Evolutionary conservation across 2,329 filamentous ascomycete genomes (phyloP).

Genomic region (Ophiocordyceps camponoti-leonardi): DNA sequence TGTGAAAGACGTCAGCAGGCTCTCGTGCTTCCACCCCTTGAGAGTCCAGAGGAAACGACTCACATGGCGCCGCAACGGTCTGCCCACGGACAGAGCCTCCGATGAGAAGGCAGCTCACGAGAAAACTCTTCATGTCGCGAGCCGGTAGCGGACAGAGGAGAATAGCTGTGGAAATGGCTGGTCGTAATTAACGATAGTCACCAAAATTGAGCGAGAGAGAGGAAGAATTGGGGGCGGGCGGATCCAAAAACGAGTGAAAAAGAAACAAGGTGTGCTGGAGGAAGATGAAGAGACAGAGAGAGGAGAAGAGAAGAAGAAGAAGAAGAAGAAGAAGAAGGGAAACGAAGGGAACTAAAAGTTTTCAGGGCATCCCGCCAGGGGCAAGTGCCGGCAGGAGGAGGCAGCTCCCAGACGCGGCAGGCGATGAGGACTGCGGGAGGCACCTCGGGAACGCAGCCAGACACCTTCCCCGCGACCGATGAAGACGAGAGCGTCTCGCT

Average conservation of each 20-base stretch:
- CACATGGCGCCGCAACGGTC: conserved; percentile 1
- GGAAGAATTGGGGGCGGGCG: neutral
- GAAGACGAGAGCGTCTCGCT: neutral
- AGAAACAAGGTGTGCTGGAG: conserved; percentile 6
- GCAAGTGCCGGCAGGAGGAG: neutral
- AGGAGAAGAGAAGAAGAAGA: conserved; percentile 6
- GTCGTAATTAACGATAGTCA: conserved; percentile 14
- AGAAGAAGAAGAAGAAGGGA: conserved; percentile 2
- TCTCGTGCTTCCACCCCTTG: neutral
- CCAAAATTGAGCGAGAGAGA: conserved; percentile 11
- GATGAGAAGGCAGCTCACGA: conserved; percentile 4
- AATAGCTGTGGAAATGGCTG: conserved; percentile 8
- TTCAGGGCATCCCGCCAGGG: neutral
- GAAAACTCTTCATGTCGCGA: conserved; percentile 8
- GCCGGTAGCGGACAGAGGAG: conserved; percentile 2
- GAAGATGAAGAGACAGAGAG: conserved; percentile 7
- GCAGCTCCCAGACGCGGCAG: neutral
- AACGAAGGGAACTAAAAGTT: neutral
- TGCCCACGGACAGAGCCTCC: conserved; percentile 3
- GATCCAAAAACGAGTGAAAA: conserved; percentile 15
- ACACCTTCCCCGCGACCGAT: neutral
- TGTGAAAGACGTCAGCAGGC: neutral
- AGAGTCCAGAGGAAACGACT: neutral
- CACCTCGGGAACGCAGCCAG: neutral
- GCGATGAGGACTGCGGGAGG: neutral